Evolutionary conservation across 2,329 filamentous ascomycete genomes (phyloP).

Genomic region (Fusarium nygamai): DNA sequence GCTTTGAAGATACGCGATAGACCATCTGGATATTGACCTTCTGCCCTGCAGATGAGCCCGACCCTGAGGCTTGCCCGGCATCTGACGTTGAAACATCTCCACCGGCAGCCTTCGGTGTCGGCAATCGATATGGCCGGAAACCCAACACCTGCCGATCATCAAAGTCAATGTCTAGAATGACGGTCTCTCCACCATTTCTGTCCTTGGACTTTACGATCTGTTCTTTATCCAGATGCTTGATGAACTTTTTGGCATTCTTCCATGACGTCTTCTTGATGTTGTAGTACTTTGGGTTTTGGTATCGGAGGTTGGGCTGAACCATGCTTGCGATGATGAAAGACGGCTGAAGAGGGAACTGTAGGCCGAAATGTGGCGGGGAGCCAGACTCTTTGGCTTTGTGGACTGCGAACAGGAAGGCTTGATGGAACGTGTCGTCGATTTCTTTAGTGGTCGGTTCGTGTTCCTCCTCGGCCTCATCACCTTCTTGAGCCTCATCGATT

Average conservation of each 20-base stretch:
- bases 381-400: conserved; percentile 32
- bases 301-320: conserved; percentile 37
- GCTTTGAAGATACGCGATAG: conserved; percentile 28
- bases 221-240: conserved; percentile 34
- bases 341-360: conserved; percentile 35
- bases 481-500: not conserved
- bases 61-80: not conserved
- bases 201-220: conserved; percentile 29
- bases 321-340: conserved; percentile 39
- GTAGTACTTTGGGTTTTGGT: conserved; percentile 28
- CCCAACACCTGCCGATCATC: conserved; percentile 17
- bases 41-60: conserved; percentile 8
- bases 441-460: conserved; percentile 36
- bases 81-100: not conserved
- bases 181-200: conserved; percentile 36
- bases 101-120: conserved; percentile 4
- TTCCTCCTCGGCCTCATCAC: conserved; percentile 1
- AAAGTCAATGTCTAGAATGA: conserved; percentile 37
- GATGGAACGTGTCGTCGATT: conserved; percentile 27
- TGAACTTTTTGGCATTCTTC: conserved; percentile 40
- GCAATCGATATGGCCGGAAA: conserved; percentile 35
- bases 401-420: conserved; percentile 36
- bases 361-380: conserved; percentile 18
- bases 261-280: conserved; percentile 40
- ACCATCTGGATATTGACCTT: conserved; percentile 29